These are phyloP conservation scores for Hypsizygus ulmarius DNA, from an alignment of 1,284 basidiomycete species.

Conservation along the genomic window DNA sequence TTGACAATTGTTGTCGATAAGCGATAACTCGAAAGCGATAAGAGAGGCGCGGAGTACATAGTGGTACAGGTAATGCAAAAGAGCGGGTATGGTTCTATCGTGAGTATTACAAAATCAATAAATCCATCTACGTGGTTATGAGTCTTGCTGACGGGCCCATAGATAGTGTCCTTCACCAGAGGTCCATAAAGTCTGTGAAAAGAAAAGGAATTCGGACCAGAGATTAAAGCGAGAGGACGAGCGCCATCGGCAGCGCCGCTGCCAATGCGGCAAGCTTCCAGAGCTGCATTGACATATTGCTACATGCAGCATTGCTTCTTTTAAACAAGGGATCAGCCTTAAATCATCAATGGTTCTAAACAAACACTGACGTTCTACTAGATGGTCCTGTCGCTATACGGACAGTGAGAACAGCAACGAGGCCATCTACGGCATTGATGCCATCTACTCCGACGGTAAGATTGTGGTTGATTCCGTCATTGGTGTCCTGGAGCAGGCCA, in stretches of 20 bases:
- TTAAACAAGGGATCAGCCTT: neutral
- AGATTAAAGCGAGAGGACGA: slow-evolving; percentile 12
- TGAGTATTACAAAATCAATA: neutral
- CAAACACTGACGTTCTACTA: slow-evolving; percentile 15
- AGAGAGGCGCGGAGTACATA: neutral
- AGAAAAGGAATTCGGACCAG: neutral
- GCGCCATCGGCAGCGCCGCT: slow-evolving; percentile 1
- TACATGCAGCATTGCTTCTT: slow-evolving; percentile 1
- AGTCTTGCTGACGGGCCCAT: neutral
- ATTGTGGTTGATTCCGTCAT: slow-evolving; percentile 77
- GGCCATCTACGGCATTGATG: slow-evolving; percentile 74
- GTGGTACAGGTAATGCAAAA: neutral
- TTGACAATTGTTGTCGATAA: neutral
- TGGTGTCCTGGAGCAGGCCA: slow-evolving; percentile 68
- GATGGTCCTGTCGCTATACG: slow-evolving; percentile 46
- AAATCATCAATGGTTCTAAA: neutral
- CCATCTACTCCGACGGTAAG: slow-evolving; percentile 57
- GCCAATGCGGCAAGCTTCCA: slow-evolving; percentile 1
- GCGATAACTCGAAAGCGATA: neutral
- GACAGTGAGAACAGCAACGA: slow-evolving; percentile 81
- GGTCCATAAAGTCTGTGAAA: neutral
- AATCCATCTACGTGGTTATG: slow-evolving; percentile 8
- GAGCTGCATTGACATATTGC: neutral
- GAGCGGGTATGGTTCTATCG: neutral
- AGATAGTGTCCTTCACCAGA: neutral